Conservation (phyloP, 2,329 filamentous ascomycete species). For the Cordyceps militaris region DNA sequence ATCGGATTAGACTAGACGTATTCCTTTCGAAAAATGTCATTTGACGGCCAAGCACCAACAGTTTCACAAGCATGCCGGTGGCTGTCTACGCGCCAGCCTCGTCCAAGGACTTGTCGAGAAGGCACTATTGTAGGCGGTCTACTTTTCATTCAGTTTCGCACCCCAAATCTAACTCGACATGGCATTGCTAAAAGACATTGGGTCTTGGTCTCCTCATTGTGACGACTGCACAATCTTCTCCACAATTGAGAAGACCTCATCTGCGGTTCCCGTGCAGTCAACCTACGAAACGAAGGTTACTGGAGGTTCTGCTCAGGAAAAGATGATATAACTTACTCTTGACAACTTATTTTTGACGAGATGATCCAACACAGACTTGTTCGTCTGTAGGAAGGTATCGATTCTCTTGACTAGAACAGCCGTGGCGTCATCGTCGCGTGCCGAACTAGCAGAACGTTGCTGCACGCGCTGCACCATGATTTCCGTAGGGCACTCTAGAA, state of each 20-base stretch:
- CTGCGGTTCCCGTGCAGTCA: neutral
- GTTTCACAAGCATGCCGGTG: too few species aligned
- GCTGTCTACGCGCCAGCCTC: too few species aligned
- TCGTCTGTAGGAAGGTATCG: neutral
- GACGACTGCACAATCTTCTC: neutral
- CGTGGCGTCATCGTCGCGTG: neutral
- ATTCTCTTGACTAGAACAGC: neutral
- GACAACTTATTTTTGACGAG: neutral
- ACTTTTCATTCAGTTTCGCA: too few species aligned
- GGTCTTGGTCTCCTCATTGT: too few species aligned
- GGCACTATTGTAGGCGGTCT: too few species aligned
- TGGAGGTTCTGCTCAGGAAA: neutral
- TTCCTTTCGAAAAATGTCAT: too few species aligned
- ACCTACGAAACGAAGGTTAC: neutral
- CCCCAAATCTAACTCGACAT: too few species aligned
- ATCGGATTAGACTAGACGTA: too few species aligned
- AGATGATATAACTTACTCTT: neutral
- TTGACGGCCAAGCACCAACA: too few species aligned
- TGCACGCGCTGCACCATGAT: neutral
- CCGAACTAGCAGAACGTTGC: neutral
- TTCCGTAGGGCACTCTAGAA: neutral
- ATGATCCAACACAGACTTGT: neutral
- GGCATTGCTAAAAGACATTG: too few species aligned
- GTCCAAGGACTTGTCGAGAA: too few species aligned
- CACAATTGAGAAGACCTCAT: neutral